Conservation (phyloP, 2,329 filamentous ascomycete species). For the Claviceps sp. region DNA sequence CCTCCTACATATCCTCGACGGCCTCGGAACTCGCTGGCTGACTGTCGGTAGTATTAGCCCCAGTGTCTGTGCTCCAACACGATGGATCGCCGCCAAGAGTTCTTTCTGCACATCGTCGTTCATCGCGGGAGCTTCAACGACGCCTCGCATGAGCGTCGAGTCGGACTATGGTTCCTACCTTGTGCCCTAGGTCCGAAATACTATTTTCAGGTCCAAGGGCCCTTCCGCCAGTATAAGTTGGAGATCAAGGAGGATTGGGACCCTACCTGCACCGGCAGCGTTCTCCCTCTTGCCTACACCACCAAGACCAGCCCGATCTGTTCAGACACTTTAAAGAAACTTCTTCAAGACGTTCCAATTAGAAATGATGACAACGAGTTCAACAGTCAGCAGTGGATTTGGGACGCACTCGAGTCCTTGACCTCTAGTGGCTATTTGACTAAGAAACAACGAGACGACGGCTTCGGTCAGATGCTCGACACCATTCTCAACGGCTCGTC, state of each 20-base stretch:
- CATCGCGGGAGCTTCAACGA: conserved; percentile 7
- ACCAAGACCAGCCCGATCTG: conserved; percentile 6
- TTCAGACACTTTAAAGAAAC: conserved; percentile 1
- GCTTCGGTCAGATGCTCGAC: conserved; percentile 8
- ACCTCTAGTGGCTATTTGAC: conserved; percentile 3
- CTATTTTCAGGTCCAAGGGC: conserved; percentile 6
- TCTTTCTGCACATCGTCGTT: conserved; percentile 8
- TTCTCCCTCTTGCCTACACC: conserved; percentile 6
- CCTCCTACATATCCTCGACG: not conserved
- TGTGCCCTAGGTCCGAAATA: conserved; percentile 5
- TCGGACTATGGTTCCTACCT: conserved; percentile 6
- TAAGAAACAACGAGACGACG: conserved; percentile 5
- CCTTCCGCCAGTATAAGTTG: conserved; percentile 3
- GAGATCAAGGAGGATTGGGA: conserved; percentile 8
- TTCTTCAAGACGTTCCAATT: conserved; percentile 6
- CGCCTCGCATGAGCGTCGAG: conserved; percentile 7
- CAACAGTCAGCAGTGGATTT: conserved; percentile 8
- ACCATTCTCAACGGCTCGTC: conserved; percentile 9
- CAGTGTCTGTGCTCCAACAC: not conserved
- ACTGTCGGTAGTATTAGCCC: not conserved
- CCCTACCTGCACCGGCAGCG: conserved; percentile 6
- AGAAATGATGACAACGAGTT: conserved; percentile 7
- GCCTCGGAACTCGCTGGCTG: not conserved
- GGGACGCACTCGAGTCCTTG: conserved; percentile 5
- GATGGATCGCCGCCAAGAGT: conserved; percentile 1